Percentiles rank a stretch among this genome's conserved stretches.
phyloP scores from a whole-genome alignment of 2,329 filamentous ascomycete genomes.

The Epichloe sibirici region DNA sequence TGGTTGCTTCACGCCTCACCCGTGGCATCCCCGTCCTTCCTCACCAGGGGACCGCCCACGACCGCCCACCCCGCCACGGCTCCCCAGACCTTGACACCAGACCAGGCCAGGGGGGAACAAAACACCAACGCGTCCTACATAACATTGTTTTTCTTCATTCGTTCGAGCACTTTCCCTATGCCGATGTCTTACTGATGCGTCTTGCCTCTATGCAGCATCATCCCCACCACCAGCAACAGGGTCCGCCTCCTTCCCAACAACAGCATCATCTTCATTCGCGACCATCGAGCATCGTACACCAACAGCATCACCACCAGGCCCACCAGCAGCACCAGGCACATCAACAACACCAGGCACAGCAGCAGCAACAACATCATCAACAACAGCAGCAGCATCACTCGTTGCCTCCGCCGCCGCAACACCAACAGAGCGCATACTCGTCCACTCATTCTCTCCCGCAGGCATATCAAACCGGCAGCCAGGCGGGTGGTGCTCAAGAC shows the following conservation, averaged over 20 bases:
- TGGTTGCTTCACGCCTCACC: conserved; percentile 36
- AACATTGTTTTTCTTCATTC: conserved; percentile 26
- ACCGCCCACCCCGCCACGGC: conserved; percentile 23
- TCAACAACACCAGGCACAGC: conserved; percentile 49
- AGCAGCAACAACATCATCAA: conserved; percentile 39
- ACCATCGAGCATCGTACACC: conserved; percentile 60
- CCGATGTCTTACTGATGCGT: conserved; percentile 42
- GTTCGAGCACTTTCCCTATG: conserved; percentile 23
- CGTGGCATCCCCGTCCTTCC: conserved; percentile 33
- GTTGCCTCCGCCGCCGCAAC: conserved; percentile 27
- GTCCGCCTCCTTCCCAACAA: conserved; percentile 50
- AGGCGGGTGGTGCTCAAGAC: conserved; percentile 53
- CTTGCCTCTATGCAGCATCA: conserved; percentile 61
- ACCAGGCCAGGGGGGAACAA: conserved; percentile 31
- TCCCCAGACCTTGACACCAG: conserved; percentile 33
- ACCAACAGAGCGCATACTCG: conserved; percentile 56
- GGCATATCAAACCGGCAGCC: conserved; percentile 55
- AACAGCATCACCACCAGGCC: conserved; percentile 31
- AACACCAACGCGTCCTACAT: conserved; percentile 37
- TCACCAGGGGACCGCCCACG: conserved; percentile 20
- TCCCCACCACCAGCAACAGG: conserved; percentile 60
- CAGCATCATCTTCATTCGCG: conserved; percentile 55
- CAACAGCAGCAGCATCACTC: conserved; percentile 34
- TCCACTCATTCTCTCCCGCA: conserved; percentile 52
- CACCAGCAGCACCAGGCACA: conserved; percentile 49